These are phyloP conservation scores for Magnusiomyces paraingens DNA, from an alignment of 1,139 yeast genomes.

Conservation along the genomic window DNA sequence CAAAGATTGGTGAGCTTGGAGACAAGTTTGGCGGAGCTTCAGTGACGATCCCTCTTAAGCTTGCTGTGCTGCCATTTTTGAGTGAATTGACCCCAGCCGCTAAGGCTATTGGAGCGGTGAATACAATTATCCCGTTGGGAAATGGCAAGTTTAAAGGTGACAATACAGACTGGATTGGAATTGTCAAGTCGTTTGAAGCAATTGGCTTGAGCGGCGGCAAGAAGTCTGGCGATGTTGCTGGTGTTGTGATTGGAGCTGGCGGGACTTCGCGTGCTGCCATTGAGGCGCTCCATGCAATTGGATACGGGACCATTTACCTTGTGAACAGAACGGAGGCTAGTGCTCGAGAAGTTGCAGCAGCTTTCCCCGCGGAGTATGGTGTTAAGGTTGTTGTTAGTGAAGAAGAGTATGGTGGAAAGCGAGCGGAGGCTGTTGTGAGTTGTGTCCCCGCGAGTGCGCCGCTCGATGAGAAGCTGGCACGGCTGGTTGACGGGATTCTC, in stretches of 20 bases:
- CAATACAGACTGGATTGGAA: conserved; percentile 96
- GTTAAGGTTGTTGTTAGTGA: conserved; percentile 47
- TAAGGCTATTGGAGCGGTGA: conserved; percentile 79
- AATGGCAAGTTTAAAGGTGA: conserved; percentile 64
- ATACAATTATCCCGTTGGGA: conserved; percentile 64
- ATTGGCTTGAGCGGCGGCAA: conserved; percentile 37
- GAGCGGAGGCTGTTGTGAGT: conserved; percentile 45
- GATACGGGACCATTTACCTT: conserved; percentile 70
- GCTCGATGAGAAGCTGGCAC: conserved; percentile 48
- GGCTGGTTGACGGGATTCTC: conserved; percentile 40
- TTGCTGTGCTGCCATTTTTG: conserved; percentile 65
- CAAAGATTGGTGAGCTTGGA: conserved; percentile 43
- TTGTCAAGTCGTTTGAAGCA: conserved; percentile 56
- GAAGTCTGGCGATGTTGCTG: conserved; percentile 41
- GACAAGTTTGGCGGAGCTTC: conserved; percentile 78
- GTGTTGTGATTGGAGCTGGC: conserved; percentile 85
- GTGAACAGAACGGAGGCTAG: conserved; percentile 74
- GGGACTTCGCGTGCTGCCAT: conserved; percentile 97
- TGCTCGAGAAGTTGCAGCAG: conserved; percentile 48
- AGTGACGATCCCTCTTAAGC: conserved; percentile 83
- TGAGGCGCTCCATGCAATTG: conserved; percentile 73
- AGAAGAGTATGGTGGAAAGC: too few relatives aligned
- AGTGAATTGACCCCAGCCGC: conserved; percentile 62
- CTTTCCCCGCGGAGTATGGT: conserved; percentile 57
- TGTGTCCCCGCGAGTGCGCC: conserved; percentile 88